A percentile compares a stretch with the other conserved stretches of the same genome.
Evolutionary conservation across 306 rosid species (phyloP).

Genomic region (Acacia crassicarpa): DNA sequence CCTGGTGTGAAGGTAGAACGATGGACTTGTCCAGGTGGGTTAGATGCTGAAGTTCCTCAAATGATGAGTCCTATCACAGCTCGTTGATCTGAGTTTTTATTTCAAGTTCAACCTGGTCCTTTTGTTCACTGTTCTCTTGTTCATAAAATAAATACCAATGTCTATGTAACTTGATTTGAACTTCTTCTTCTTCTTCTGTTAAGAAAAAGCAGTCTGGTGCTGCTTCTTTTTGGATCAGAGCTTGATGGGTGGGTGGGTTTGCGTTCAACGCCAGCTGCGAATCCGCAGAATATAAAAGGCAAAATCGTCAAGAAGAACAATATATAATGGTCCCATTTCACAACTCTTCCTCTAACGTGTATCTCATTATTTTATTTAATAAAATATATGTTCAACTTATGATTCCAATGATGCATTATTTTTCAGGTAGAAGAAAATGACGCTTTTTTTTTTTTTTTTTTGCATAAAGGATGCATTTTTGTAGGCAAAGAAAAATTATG

Average conservation of each 20-base stretch:
- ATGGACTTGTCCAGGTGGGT: slow-evolving; percentile 11
- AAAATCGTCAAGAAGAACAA: too few species aligned
- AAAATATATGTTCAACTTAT: neutral
- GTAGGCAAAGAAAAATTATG: too few species aligned
- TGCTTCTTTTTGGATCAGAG: neutral
- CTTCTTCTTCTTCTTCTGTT: neutral
- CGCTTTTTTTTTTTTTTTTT: too few species aligned
- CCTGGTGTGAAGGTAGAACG: neutral
- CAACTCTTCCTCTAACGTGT: neutral
- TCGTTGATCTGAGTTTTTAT: neutral
- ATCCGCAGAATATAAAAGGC: neutral
- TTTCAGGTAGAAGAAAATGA: too few species aligned
- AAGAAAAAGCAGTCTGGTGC: neutral
- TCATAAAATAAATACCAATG: neutral
- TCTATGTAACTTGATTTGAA: neutral
- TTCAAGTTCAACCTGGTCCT: slow-evolving; percentile 21
- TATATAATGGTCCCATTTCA: neutral
- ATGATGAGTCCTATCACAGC: slow-evolving; percentile 14
- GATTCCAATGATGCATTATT: neutral
- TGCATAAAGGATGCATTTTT: too few species aligned
- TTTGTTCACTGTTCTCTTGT: slow-evolving; percentile 4
- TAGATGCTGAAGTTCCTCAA: slow-evolving; percentile 28
- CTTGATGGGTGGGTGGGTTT: neutral
- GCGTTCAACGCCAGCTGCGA: neutral
- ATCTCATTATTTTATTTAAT: neutral